Base-by-base conservation (phyloP, 495 filamentous ascomycete genomes). In the Aspergillus mulundensis region DNA sequence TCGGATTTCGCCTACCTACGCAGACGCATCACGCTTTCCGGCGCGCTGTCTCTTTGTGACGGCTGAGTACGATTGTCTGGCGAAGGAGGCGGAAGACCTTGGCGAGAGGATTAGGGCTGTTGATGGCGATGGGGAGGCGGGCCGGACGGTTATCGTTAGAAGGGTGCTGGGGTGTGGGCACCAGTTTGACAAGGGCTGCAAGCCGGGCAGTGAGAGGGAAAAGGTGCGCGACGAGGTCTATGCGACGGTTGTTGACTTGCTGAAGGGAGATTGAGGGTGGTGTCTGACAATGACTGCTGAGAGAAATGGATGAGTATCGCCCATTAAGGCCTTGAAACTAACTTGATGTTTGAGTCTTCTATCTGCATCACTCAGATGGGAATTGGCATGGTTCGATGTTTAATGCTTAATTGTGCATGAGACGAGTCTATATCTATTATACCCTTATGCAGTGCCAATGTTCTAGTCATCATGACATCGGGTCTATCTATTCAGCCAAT, bases 1-100 rank as follows among this genome's bases (percentile, higher is more conserved):
- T 1, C 63, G 76, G 16, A 63, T 79, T 34, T 77, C 73, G 12
- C 75, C 75, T 3, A 25, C 24, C 10, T 36, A 44, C 16, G 60
- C 56, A 15, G 49, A 50, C 24, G 41, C 41, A 0, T 10, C n/a
- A 1, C 28, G 41, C 2, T 62, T 56, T 34, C 51, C 60, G n/a
- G 0, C 6, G 3, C 49, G 43, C 4, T 23, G 53, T 20, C 15
- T 58, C 10, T 51, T 58, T 24, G 46, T 62, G 21, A 58, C 60
- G 8, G 51, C 51, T 0, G 50, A 42, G 10, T 55, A 48, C 19
- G 60, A 62, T 21, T 25, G 14, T 19, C 19, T 59, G 15, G 47
- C 60, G 0, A 6, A 3, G 4, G 60, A 62, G 20, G 45, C 42
- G 7, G 60, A 62, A 23, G 24, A 23, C 7, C 34, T 62, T 7